phyloP scores from a whole-genome alignment of 1,284 basidiomycete species.

The Ganoderma resinaceum region DNA sequence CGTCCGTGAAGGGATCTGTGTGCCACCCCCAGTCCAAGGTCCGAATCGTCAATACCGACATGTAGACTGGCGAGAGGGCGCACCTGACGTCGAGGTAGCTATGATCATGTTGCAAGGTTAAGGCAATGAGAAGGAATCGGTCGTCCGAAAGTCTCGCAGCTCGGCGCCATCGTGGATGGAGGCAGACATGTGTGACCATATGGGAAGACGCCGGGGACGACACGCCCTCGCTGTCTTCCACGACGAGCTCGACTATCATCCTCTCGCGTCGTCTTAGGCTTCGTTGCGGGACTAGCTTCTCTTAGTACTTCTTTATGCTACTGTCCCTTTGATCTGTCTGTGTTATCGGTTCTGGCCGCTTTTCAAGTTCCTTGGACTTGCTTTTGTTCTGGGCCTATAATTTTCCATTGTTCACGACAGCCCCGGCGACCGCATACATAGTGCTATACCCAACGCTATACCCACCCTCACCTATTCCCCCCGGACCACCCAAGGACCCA shows the following conservation, averaged over 20 bases:
- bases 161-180: slow-evolving; percentile 10
- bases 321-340: not conserved
- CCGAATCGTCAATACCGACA: not conserved
- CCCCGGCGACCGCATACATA: not conserved
- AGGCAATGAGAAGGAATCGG: not conserved
- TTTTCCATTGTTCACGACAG: not conserved
- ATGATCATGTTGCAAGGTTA: not conserved
- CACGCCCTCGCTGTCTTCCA: not conserved
- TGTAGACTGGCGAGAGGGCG: not conserved
- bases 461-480: not conserved
- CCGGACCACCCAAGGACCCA: not conserved
- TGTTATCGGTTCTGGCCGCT: not conserved
- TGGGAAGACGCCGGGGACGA: not conserved
- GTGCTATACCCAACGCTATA: not conserved
- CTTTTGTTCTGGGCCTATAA: not conserved
- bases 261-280: too few species aligned
- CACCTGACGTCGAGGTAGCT: not conserved
- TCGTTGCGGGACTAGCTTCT: not conserved
- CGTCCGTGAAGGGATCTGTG: slow-evolving; percentile 32
- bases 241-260: not conserved
- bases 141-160: not conserved
- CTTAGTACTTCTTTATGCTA: not conserved
- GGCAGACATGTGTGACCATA: slow-evolving; percentile 1
- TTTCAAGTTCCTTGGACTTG: too few species aligned
- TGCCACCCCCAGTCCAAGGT: not conserved